These are phyloP conservation scores for Candida frijolesensis DNA, from an alignment of 1,139 yeast species.

Conservation along the genomic window DNA sequence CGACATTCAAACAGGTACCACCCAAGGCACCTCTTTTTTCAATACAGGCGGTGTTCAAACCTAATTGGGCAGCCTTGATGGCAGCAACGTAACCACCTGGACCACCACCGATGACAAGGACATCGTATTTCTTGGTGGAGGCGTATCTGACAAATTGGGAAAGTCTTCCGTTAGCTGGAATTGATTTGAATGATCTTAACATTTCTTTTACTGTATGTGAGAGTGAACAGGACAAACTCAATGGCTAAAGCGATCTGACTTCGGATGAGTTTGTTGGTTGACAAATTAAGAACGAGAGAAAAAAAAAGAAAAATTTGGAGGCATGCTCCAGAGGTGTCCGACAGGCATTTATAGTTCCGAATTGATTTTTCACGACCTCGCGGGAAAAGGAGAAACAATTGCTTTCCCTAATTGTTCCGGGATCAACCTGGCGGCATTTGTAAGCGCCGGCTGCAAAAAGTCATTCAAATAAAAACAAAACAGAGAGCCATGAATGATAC, in stretches of 20 bases:
- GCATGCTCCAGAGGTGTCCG: slow-evolving; percentile 2
- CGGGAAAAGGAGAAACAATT: not conserved
- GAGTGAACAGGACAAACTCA: not conserved
- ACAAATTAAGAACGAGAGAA: slow-evolving; percentile 3
- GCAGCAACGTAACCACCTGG: slow-evolving; percentile 99
- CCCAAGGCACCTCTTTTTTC: slow-evolving; percentile 97
- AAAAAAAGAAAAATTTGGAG: not conserved
- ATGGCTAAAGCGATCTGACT: not conserved
- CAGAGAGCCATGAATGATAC: too few relatives aligned
- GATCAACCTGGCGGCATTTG: too few relatives aligned
- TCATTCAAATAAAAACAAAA: too few relatives aligned
- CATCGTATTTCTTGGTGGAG: slow-evolving; percentile 70
- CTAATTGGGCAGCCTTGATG: slow-evolving; percentile 96
- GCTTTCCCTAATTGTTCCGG: too few relatives aligned
- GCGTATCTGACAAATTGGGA: slow-evolving; percentile 40
- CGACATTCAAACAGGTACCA: slow-evolving; percentile 97
- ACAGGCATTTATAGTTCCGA: slow-evolving; percentile 2
- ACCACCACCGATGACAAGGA: slow-evolving; percentile 97
- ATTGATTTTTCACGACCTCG: not conserved
- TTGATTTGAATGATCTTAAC: slow-evolving; percentile 17
- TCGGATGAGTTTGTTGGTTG: slow-evolving; percentile 2
- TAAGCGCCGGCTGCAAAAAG: too few relatives aligned
- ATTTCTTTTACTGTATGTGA: slow-evolving; percentile 6
- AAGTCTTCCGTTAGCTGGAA: slow-evolving; percentile 10
- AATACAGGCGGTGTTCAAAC: slow-evolving; percentile 91